phyloP scores from a whole-genome alignment of 345 rosid genomes.

The Citrus maxima region DNA sequence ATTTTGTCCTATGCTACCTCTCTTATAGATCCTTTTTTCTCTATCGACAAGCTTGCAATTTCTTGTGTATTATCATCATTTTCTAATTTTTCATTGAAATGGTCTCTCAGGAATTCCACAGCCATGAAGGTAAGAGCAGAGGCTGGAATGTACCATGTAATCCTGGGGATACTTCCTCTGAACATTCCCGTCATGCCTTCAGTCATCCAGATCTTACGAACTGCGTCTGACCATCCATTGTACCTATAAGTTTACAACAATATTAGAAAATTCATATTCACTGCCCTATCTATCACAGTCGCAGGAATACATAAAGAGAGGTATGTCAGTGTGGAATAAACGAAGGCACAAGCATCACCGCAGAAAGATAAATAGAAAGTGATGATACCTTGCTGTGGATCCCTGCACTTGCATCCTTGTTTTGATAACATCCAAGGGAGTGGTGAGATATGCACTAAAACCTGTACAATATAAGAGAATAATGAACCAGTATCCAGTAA shows the following conservation, averaged over 20 bases:
- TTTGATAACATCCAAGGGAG: conserved; percentile 88
- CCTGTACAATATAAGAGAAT: conserved; percentile 42
- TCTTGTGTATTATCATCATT: conserved; percentile 18
- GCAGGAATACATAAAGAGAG: no score
- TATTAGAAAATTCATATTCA: not conserved
- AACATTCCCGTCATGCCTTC: conserved; percentile 84
- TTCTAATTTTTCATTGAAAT: conserved; percentile 49
- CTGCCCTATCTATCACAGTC: not conserved
- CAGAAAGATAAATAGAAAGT: not conserved
- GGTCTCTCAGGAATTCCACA: conserved; percentile 78
- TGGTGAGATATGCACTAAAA: conserved; percentile 79
- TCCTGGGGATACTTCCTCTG: conserved; percentile 87
- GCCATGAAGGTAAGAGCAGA: conserved; percentile 98
- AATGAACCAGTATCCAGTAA: not conserved
- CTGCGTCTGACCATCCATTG: conserved; percentile 78
- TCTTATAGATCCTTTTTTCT: conserved; percentile 45
- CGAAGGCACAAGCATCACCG: not conserved
- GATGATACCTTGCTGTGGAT: conserved; percentile 58
- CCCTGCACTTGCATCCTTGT: conserved; percentile 97
- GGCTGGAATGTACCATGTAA: conserved; percentile 93
- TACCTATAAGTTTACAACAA: conserved; percentile 40
- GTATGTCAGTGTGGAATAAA: no score
- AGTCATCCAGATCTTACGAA: conserved; percentile 52
- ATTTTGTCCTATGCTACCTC: conserved; percentile 32
- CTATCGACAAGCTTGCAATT: conserved; percentile 42